Conservation (phyloP, 164 flowering plant species). For the Kalanchoe fedtschenkoi region DNA sequence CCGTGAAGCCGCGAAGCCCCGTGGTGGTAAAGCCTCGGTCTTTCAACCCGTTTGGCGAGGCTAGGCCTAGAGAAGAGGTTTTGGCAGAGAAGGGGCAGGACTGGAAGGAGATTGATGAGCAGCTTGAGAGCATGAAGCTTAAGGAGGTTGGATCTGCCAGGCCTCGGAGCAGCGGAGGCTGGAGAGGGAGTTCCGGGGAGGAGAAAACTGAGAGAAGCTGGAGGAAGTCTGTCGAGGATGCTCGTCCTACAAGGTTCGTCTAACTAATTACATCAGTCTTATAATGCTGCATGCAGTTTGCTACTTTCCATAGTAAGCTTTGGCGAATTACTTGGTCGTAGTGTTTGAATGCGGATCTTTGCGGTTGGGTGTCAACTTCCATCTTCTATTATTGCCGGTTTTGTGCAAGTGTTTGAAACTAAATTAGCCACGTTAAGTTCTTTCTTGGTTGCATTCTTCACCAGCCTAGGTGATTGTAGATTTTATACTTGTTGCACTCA, state of each 20-base stretch:
- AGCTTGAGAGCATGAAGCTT: conserved; percentile 52
- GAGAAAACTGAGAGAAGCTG: conserved; percentile 41
- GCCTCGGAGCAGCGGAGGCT: conserved; percentile 16
- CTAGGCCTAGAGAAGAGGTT: conserved; percentile 94
- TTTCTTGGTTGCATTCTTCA: background rate
- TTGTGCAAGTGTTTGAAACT: background rate
- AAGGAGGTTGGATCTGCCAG: conserved; percentile 33
- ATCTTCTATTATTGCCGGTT: background rate
- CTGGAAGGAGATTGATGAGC: conserved; percentile 87
- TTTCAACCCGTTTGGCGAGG: conserved; percentile 73
- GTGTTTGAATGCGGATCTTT: too few species aligned
- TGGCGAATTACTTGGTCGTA: too few species aligned
- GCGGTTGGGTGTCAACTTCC: background rate
- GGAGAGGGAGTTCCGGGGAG: conserved; percentile 40
- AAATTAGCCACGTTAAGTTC: background rate
- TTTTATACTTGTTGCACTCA: background rate
- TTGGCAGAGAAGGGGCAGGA: conserved; percentile 88
- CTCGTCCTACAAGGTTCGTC: conserved; percentile 23
- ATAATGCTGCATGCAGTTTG: too few species aligned
- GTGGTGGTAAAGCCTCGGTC: background rate
- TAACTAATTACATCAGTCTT: background rate
- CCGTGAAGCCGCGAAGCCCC: conserved; percentile 39
- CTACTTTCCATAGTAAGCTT: too few species aligned
- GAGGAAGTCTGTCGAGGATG: conserved; percentile 37
- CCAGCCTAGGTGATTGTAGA: background rate